phyloP scores from a whole-genome alignment of 169 alveolate genomes.

The Plasmodium falciparum region DNA sequence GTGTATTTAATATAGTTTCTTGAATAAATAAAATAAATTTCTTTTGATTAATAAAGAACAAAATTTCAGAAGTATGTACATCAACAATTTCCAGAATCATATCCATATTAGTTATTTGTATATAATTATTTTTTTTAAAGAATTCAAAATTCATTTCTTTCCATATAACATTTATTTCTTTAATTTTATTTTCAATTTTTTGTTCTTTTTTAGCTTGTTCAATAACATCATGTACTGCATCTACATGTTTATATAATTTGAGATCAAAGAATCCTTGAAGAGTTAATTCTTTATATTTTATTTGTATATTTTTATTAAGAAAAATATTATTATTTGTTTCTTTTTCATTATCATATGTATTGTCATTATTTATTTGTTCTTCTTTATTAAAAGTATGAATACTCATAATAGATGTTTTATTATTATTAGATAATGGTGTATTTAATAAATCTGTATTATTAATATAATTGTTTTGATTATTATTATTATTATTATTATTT shows the following conservation, averaged over 20 bases:
- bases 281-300: conserved; percentile 94
- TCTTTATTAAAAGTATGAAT: background rate
- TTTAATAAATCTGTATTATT: background rate
- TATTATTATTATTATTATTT: background rate
- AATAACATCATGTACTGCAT: conserved; percentile 95
- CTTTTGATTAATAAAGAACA: conserved; percentile 78
- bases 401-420: background rate
- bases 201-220: conserved; percentile 96
- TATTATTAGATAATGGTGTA: background rate
- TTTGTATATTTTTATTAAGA: conserved; percentile 79
- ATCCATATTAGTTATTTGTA: conserved; percentile 92
- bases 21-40: conserved; percentile 93
- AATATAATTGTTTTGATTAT: background rate
- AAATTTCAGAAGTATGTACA: conserved; percentile 85
- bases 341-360: background rate
- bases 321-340: background rate
- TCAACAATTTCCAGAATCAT: conserved; percentile 91
- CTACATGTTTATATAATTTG: conserved; percentile 92
- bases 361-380: background rate
- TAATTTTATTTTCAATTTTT: conserved; percentile 94
- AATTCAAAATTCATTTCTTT: conserved; percentile 91
- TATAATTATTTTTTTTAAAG: conserved; percentile 90
- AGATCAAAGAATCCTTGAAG: conserved; percentile 93
- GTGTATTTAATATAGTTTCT: conserved; percentile 91
- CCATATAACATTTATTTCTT: conserved; percentile 93